These are phyloP conservation scores for Lactarius indigo DNA, from an alignment of 768 basidiomycete genomes.

Conservation along the genomic window DNA sequence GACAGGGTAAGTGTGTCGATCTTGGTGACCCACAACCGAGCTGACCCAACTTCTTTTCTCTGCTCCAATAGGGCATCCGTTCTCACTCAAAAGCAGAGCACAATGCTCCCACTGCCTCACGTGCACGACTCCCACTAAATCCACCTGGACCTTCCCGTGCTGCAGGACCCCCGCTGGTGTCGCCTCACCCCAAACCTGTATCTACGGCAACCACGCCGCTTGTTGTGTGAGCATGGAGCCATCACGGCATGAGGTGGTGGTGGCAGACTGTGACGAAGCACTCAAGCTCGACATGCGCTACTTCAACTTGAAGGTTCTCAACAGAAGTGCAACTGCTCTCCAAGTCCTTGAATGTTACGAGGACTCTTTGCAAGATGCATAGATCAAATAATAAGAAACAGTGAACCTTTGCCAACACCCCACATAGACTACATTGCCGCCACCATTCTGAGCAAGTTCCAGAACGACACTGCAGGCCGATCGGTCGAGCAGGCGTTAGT, in stretches of 20 bases:
- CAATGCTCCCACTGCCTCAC: too few species aligned
- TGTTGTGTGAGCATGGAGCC: slow-evolving; percentile 93
- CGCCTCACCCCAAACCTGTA: slow-evolving; percentile 82
- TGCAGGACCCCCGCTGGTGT: too few species aligned
- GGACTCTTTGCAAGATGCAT: slow-evolving; percentile 74
- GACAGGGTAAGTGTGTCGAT: too few species aligned
- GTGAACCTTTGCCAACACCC: background rate
- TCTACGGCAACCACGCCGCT: slow-evolving; percentile 95
- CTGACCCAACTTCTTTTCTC: too few species aligned
- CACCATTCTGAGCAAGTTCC: slow-evolving; percentile 91
- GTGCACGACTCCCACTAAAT: too few species aligned
- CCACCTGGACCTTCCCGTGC: too few species aligned
- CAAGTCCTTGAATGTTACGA: slow-evolving; percentile 72
- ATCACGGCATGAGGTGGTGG: slow-evolving; percentile 76
- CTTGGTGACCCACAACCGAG: too few species aligned
- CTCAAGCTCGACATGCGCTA: slow-evolving; percentile 80
- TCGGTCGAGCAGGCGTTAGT: slow-evolving; percentile 91
- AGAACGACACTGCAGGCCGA: slow-evolving; percentile 70
- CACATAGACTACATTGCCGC: slow-evolving; percentile 85
- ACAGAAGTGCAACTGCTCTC: slow-evolving; percentile 81
- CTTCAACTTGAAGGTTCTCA: slow-evolving; percentile 87
- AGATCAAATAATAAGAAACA: background rate
- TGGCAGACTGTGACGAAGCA: slow-evolving; percentile 86
- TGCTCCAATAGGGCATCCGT: too few species aligned
- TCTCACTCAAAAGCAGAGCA: too few species aligned